Conservation (phyloP, 2,329 filamentous ascomycete species). For the Curvularia verruculosa region DNA sequence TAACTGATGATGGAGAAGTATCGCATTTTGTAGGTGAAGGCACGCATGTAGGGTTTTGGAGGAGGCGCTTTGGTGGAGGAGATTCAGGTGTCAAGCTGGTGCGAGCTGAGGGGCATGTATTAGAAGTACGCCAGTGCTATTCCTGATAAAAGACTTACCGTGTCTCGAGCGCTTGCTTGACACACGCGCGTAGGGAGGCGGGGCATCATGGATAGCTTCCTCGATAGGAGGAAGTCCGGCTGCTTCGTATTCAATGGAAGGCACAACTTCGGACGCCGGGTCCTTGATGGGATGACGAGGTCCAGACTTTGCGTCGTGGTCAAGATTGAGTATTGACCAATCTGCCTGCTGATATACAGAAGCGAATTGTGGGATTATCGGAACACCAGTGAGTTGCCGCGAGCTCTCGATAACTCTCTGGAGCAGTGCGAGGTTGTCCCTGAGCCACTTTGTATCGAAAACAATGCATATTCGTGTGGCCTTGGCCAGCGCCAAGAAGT, state of each 20-base stretch:
- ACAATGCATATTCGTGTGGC: constrained; percentile 8
- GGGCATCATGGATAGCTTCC: constrained; percentile 5
- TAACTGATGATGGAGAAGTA: background rate
- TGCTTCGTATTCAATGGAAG: constrained; percentile 1
- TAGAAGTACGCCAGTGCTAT: background rate
- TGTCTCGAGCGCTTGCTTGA: constrained; percentile 7
- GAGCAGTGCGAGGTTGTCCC: constrained; percentile 3
- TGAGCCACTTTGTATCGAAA: constrained; percentile 9
- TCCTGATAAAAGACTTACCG: constrained; percentile 1
- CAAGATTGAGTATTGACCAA: constrained; percentile 4
- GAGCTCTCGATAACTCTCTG: constrained; percentile 1
- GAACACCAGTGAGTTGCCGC: constrained; percentile 2
- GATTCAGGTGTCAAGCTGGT: constrained; percentile 10
- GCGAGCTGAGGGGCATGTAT: background rate
- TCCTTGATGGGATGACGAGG: background rate
- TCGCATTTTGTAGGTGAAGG: constrained; percentile 2
- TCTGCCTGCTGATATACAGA: constrained; percentile 5
- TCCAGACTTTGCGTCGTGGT: constrained; percentile 1
- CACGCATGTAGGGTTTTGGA: constrained; percentile 1
- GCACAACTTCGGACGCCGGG: background rate
- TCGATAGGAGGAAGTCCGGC: background rate
- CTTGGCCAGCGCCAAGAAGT: constrained; percentile 3
- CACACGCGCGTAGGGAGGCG: constrained; percentile 8
- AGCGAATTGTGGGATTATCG: constrained; percentile 3
- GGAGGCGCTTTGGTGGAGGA: constrained; percentile 8